A percentile compares a stretch with the other conserved stretches of the same genome.
phyloP scores from a whole-genome alignment of 805 yeast species.

The Ogataea sp. region DNA sequence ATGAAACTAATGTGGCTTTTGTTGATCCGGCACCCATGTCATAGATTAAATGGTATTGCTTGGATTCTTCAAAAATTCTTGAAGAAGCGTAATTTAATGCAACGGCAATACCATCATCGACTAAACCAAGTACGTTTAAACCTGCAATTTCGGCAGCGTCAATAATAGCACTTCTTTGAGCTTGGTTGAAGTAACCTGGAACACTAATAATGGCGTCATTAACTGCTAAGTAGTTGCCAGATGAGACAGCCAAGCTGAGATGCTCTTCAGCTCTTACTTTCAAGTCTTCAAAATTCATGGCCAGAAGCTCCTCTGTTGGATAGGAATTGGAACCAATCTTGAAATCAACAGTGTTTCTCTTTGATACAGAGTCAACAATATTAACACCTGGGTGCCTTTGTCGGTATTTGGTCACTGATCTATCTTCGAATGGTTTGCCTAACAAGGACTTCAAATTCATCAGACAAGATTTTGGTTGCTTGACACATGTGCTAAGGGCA shows the following conservation, averaged over 20 bases:
- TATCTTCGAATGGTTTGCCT: conserved; percentile 51
- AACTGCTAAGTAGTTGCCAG: conserved; percentile 40
- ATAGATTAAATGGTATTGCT: conserved; percentile 61
- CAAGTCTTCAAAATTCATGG: conserved; percentile 71
- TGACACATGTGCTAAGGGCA: conserved; percentile 59
- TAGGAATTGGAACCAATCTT: conserved; percentile 31
- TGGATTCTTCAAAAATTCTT: conserved; percentile 35
- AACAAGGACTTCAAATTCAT: conserved; percentile 62
- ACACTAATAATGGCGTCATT: conserved; percentile 68
- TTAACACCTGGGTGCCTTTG: conserved; percentile 54
- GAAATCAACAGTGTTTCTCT: conserved; percentile 52
- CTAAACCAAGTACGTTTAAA: conserved; percentile 53
- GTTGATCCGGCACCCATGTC: conserved; percentile 95
- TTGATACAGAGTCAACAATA: conserved; percentile 30
- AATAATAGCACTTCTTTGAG: conserved; percentile 60
- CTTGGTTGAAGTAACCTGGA: conserved; percentile 60
- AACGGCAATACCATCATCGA: conserved; percentile 90
- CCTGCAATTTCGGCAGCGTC: conserved; percentile 73
- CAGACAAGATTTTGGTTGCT: conserved; percentile 67
- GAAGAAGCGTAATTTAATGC: conserved; percentile 70
- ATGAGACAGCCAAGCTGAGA: conserved; percentile 45
- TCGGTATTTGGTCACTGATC: conserved; percentile 37
- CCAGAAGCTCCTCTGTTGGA: conserved; percentile 69
- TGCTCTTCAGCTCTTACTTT: conserved; percentile 54
- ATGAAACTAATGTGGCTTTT: conserved; percentile 74